Conservation (phyloP, 805 yeast species). For the Barnettozyma populi region DNA sequence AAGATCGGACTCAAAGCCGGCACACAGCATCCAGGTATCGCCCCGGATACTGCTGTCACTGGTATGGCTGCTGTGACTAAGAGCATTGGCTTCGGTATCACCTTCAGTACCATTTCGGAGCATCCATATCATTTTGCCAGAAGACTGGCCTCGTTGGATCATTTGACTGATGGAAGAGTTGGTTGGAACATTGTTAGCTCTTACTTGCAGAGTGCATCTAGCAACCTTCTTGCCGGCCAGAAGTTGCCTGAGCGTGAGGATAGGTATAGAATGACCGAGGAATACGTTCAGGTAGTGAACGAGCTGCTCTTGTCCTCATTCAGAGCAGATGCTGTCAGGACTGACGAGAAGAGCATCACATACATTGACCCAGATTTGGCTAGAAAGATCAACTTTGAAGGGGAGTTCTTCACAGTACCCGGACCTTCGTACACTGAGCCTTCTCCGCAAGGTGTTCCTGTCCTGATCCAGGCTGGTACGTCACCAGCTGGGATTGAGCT, state of each 20-base stretch:
- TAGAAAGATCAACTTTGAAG: slow-evolving; percentile 34
- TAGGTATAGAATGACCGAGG: slow-evolving; percentile 34
- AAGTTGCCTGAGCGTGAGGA: slow-evolving; percentile 32
- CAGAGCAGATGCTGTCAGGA: slow-evolving; percentile 29
- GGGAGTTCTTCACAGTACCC: slow-evolving; percentile 35
- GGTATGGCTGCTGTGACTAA: slow-evolving; percentile 39
- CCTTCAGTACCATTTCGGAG: slow-evolving; percentile 36
- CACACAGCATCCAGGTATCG: slow-evolving; percentile 33
- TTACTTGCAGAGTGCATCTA: slow-evolving; percentile 34
- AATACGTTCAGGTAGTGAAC: slow-evolving; percentile 33
- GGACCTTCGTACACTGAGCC: slow-evolving; percentile 39
- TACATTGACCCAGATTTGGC: slow-evolving; percentile 31
- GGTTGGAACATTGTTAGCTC: slow-evolving; percentile 41
- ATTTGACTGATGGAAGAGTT: slow-evolving; percentile 35
- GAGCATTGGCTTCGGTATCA: slow-evolving; percentile 33
- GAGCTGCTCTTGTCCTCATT: slow-evolving; percentile 33
- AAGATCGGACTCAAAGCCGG: slow-evolving; percentile 19
- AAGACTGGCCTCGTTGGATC: slow-evolving; percentile 36
- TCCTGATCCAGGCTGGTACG: slow-evolving; percentile 40
- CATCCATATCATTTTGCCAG: slow-evolving; percentile 35
- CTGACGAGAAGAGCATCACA: slow-evolving; percentile 20
- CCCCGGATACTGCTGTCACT: slow-evolving; percentile 33
- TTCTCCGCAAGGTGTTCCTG: slow-evolving; percentile 39
- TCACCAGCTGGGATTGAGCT: slow-evolving; percentile 36
- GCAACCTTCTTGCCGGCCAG: slow-evolving; percentile 30